Base-by-base conservation (phyloP, 2,329 filamentous ascomycete species). In the Verruconis gallopava region DNA sequence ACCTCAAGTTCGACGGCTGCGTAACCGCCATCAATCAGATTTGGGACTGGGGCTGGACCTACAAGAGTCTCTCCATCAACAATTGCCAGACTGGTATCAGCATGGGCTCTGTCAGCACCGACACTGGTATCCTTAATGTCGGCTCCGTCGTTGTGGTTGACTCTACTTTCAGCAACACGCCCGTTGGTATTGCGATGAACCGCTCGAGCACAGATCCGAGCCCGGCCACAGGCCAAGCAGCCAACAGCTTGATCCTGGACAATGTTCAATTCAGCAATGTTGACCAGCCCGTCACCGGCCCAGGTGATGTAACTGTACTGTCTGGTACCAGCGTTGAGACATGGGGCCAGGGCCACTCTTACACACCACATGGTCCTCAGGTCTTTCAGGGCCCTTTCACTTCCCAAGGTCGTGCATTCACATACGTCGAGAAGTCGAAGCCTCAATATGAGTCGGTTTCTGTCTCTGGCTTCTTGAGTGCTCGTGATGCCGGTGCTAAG, bases 201-300 rank as follows among this genome's bases (percentile, higher is more conserved):
- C 74, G 80, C 2, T 93, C 84, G 43, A 71, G 77, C 5, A 83
- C 80, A 64, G 70, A 72, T 50, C 75, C 72, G 42, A 70, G 77
- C 44, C 70, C 76, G 15, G 63, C 70, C 44, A 83, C 82, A 51
- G 89, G 86, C 54, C 85, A 83, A 43, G 83, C 82, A 51, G 89
- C 86, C 54, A 85, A 83, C 47, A 85, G 82, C 12, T 71, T 95
- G 35, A 72, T 94, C 50, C 61, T 96, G 9, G 83, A 94, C 64
- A 95, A 95, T 51, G 83, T 93, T 21, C 85, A 95, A 63, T 85
- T 95, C 49, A 66, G 68, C 49, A 66, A 68, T 37, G 77, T 75
- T 43, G 76, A 82, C 42, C 68, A 71, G 5, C 69, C 73, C 17
- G 85, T 84, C 21, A 73, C 95, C 42, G 67, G 74, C 40, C 63